Conservation (phyloP, 352 stramenopile genomes). For the Globisporangium spinosum region DNA sequence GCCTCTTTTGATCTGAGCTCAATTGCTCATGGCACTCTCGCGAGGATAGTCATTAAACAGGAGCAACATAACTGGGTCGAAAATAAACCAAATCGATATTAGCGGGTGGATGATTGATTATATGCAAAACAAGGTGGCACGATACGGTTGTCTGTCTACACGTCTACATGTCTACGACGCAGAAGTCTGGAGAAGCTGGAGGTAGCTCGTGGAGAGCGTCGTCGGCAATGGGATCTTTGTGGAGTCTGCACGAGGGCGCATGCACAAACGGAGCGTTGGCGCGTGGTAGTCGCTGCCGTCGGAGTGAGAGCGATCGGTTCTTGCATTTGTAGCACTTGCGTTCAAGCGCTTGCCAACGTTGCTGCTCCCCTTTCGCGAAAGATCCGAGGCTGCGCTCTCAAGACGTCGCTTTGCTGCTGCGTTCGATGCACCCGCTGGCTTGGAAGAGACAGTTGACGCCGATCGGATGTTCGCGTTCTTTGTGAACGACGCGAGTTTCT, state of each 20-base stretch:
- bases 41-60: no score
- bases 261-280: constrained; percentile 2
- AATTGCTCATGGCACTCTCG: no score
- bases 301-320: background rate
- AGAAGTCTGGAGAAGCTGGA: background rate
- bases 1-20: background rate
- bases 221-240: constrained; percentile 40
- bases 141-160: background rate
- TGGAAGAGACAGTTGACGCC: background rate
- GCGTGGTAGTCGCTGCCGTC: background rate
- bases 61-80: no score
- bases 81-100: no score
- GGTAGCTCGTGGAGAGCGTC: constrained; percentile 13
- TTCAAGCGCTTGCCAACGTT: constrained; percentile 7
- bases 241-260: constrained; percentile 23
- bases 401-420: constrained; percentile 10
- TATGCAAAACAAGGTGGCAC: background rate
- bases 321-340: background rate
- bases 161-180: background rate
- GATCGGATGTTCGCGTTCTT: constrained; percentile 19
- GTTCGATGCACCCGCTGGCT: background rate
- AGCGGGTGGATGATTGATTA: no score
- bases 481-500: constrained; percentile 28
- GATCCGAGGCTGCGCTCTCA: background rate
- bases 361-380: background rate